phyloP scores from a whole-genome alignment of 768 basidiomycete genomes.

The Tricholoma sp. region DNA sequence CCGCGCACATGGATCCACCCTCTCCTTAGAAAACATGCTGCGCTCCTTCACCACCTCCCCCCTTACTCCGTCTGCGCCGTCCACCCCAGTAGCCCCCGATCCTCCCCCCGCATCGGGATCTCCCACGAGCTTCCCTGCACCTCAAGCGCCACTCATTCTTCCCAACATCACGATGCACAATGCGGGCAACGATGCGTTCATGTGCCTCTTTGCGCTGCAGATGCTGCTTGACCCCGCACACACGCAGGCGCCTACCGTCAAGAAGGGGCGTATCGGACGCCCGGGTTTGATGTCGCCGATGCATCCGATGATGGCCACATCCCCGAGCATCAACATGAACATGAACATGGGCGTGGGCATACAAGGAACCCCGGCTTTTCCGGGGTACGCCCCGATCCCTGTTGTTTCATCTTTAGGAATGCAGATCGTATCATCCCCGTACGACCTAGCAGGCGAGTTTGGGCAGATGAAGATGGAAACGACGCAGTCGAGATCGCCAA shows the following conservation, averaged over 20 bases:
- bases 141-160: constrained; percentile 21
- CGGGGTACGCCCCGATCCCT: not conserved
- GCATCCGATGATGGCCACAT: not conserved
- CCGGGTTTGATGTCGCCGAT: not conserved
- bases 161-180: constrained; percentile 54
- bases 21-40: constrained; percentile 63
- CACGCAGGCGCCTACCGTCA: constrained; percentile 31
- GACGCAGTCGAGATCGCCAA: not conserved
- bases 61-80: constrained; percentile 15
- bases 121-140: not conserved
- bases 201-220: constrained; percentile 65
- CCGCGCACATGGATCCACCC: constrained; percentile 45
- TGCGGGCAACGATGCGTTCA: constrained; percentile 77
- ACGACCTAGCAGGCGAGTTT: constrained; percentile 37
- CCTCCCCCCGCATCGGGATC: constrained; percentile 10
- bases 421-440: constrained; percentile 13
- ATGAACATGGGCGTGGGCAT: constrained; percentile 11
- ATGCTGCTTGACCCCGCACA: constrained; percentile 55
- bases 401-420: not conserved
- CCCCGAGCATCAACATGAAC: not conserved
- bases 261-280: constrained; percentile 20
- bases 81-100: constrained; percentile 10
- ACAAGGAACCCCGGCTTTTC: not conserved
- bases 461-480: constrained; percentile 29
- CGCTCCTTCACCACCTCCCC: constrained; percentile 46